Evolutionary conservation across 345 rosid species (phyloP).

Genomic region (Kernera saxatilis): DNA sequence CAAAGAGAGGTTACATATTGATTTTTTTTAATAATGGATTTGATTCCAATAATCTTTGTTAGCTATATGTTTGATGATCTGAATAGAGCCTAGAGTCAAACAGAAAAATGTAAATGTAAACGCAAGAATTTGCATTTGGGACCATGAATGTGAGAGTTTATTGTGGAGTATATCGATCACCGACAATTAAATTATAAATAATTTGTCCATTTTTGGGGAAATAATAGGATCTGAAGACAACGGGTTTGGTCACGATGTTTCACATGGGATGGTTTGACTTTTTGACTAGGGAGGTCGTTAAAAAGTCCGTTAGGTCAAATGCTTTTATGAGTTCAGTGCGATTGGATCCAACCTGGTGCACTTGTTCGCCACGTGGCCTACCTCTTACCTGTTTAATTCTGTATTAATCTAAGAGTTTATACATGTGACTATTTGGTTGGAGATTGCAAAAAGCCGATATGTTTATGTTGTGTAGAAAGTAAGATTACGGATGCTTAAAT

Average conservation of each 20-base stretch:
- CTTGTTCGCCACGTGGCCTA: conserved; percentile 22
- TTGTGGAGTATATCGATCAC: conserved; percentile 1
- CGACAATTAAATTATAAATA: conserved; percentile 4
- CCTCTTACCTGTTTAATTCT: not conserved
- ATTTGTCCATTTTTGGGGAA: not conserved
- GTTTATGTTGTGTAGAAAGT: conserved; percentile 19
- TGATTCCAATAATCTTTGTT: not conserved
- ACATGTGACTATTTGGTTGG: conserved; percentile 21
- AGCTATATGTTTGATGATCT: not conserved
- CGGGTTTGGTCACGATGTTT: conserved; percentile 17
- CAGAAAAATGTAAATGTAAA: not conserved
- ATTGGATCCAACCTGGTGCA: conserved; percentile 23
- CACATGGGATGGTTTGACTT: conserved; percentile 33
- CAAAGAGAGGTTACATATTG: conserved; percentile 5
- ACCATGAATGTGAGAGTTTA: not conserved
- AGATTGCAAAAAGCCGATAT: conserved; percentile 4
- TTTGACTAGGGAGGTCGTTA: not conserved
- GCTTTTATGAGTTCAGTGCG: conserved; percentile 21
- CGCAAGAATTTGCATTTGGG: not conserved
- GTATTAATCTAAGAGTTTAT: not conserved
- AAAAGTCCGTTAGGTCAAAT: conserved; percentile 6
- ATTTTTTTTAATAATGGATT: not conserved
- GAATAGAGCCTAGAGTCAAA: not conserved
- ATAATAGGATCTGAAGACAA: not conserved
- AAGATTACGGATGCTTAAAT: conserved; percentile 2